A percentile compares a stretch with the other conserved stretches of the same genome.
phyloP scores from a whole-genome alignment of 192 early-diverging fungal species.

The Coemansia sp. region DNA sequence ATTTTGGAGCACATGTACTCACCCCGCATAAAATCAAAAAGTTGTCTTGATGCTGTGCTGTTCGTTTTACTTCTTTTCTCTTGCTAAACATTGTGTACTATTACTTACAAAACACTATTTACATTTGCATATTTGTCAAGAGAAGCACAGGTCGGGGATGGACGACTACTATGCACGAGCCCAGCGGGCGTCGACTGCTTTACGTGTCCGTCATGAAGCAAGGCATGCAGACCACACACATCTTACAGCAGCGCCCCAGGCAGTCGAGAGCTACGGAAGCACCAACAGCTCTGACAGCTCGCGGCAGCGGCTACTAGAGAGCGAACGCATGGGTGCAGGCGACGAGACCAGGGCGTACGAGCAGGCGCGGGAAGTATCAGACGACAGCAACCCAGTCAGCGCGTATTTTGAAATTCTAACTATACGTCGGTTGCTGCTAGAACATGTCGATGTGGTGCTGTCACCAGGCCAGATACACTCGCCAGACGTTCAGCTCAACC shows the following conservation, averaged over 20 bases:
- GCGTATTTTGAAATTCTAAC: conserved; percentile 37
- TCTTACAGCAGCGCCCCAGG: background rate
- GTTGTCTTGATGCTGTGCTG: too few species aligned
- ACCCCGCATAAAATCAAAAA: too few species aligned
- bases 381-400: conserved; percentile 38
- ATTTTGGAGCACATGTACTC: too few species aligned
- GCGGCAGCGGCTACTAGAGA: background rate
- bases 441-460: conserved; percentile 39
- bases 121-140: too few species aligned
- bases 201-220: background rate
- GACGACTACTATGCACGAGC: background rate
- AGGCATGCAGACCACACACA: background rate
- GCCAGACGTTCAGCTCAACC: conserved; percentile 45
- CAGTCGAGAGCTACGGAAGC: background rate
- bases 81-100: conserved; percentile 2
- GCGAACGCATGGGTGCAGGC: background rate
- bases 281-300: background rate
- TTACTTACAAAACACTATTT: too few species aligned
- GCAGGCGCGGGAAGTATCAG: conserved; percentile 15
- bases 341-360: background rate
- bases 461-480: conserved; percentile 35
- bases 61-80: background rate
- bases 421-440: conserved; percentile 29
- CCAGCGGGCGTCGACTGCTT: conserved; percentile 7
- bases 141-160: too few species aligned